Evolutionary conservation across 306 rosid genomes (phyloP).

Genomic region (Malus domestica): ASM211411v1 NC_041790.1:37288001-37288500

Average conservation of each 20-base stretch:
- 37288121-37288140: background rate
- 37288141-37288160: background rate
- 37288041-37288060: constrained; percentile 33
- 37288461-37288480: constrained; percentile 18
- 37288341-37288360: constrained; percentile 8
- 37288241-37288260: background rate
- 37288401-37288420: background rate
- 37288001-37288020: constrained; percentile 26
- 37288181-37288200: constrained; percentile 6
- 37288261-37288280: constrained; percentile 9
- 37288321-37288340: constrained; percentile 9
- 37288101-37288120: background rate
- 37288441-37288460: constrained; percentile 18
- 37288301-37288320: background rate
- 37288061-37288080: constrained; percentile 57
- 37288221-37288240: background rate
- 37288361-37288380: constrained; percentile 19
- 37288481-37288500: constrained; percentile 86
- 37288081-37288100: background rate
- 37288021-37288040: constrained; percentile 8
- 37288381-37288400: background rate
- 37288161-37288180: constrained; percentile 5
- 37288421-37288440: constrained; percentile 1
- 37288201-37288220: constrained; percentile 10
- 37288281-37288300: background rate